Conservation (phyloP, 805 yeast genomes). For the Metschnikowia lachancei region DNA sequence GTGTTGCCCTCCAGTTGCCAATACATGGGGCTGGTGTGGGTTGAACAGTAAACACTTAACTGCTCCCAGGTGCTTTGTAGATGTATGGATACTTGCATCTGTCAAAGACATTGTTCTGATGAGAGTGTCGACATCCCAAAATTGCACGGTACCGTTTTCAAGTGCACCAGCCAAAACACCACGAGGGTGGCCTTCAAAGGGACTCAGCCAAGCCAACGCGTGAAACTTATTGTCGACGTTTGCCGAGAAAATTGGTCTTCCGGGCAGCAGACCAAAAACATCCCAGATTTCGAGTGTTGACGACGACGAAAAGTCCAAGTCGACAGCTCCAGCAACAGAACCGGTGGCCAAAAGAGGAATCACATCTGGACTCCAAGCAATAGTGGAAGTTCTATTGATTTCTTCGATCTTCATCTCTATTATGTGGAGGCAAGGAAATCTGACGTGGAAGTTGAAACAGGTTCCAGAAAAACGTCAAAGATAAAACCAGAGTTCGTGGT, state of each 20-base stretch:
- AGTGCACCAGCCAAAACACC: constrained; percentile 82
- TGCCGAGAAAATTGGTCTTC: constrained; percentile 35
- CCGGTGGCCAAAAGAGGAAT: constrained; percentile 84
- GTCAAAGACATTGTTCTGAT: constrained; percentile 39
- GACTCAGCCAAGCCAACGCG: constrained; percentile 79
- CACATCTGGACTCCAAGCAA: constrained; percentile 86
- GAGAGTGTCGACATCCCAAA: constrained; percentile 68
- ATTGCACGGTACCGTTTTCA: constrained; percentile 75
- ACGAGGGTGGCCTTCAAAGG: constrained; percentile 45
- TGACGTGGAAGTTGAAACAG: background rate
- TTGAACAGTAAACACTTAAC: constrained; percentile 76
- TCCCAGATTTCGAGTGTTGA: constrained; percentile 82
- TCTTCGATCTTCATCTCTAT: constrained; percentile 61
- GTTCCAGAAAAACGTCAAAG: background rate
- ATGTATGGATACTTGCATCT: constrained; percentile 49
- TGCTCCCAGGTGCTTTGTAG: constrained; percentile 60
- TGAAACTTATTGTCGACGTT: constrained; percentile 50
- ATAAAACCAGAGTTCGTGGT: background rate
- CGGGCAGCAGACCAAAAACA: constrained; percentile 43
- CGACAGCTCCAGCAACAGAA: constrained; percentile 94
- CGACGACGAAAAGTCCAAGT: constrained; percentile 76
- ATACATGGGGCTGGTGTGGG: constrained; percentile 62
- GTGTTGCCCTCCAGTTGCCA: constrained; percentile 85
- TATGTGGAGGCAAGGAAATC: constrained; percentile 1
- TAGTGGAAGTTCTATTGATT: constrained; percentile 82